A percentile compares a stretch with the other conserved stretches of the same genome.
Evolutionary conservation across 768 basidiomycete genomes (phyloP).

Genomic region (Wakefieldia striispora): DNA sequence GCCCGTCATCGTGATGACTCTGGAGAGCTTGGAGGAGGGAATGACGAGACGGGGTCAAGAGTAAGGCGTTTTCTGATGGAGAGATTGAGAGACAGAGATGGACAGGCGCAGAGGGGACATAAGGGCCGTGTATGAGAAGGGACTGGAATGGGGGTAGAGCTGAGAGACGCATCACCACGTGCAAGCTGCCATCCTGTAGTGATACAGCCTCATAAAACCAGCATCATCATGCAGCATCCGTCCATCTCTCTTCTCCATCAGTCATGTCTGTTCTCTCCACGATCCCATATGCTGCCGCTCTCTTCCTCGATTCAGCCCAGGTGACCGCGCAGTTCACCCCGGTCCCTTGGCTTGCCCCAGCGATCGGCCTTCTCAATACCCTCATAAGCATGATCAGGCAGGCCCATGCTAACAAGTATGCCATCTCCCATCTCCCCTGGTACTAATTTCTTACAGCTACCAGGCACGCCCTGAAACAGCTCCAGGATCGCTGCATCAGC

Average conservation of each 20-base stretch:
- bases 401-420: slow-evolving; percentile 48
- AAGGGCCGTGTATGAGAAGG: slow-evolving; percentile 61
- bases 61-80: slow-evolving; percentile 36
- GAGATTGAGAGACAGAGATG: slow-evolving; percentile 57
- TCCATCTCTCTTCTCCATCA: neutral
- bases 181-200: slow-evolving; percentile 20
- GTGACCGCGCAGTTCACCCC: slow-evolving; percentile 46
- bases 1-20: slow-evolving; percentile 50
- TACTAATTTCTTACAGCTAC: slow-evolving; percentile 1
- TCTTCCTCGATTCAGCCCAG: slow-evolving; percentile 34
- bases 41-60: slow-evolving; percentile 55
- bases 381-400: slow-evolving; percentile 49
- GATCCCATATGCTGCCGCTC: slow-evolving; percentile 6
- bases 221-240: neutral
- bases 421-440: neutral
- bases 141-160: slow-evolving; percentile 53
- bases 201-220: neutral
- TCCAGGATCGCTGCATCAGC: slow-evolving; percentile 46
- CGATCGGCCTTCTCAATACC: slow-evolving; percentile 39
- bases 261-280: slow-evolving; percentile 16
- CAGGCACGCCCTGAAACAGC: slow-evolving; percentile 43
- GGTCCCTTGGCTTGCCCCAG: slow-evolving; percentile 45
- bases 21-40: slow-evolving; percentile 41
- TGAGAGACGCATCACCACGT: slow-evolving; percentile 39
- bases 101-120: slow-evolving; percentile 67